Conservation (phyloP, 2,329 filamentous ascomycete species). For the Phaeosphaeriaceae sp. region DNA sequence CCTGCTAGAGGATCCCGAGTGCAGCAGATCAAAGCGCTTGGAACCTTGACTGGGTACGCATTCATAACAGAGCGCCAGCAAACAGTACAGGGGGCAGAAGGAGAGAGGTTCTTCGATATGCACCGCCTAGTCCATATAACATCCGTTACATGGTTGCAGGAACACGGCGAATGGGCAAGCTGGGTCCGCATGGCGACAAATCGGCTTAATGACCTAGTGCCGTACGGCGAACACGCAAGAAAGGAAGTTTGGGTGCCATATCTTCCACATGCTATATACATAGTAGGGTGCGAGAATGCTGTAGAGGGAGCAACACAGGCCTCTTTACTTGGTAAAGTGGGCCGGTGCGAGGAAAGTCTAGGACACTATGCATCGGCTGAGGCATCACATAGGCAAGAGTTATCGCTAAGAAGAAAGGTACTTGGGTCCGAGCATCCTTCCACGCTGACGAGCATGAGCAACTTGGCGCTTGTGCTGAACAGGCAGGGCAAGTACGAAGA, state of each 20-base stretch:
- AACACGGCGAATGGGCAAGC: background rate
- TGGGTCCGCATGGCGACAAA: background rate
- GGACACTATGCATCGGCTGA: no score
- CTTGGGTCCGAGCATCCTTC: slow-evolving; percentile 4
- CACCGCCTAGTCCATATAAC: background rate
- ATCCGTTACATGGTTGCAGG: background rate
- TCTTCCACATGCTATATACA: background rate
- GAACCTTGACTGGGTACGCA: slow-evolving; percentile 41
- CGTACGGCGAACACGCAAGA: background rate
- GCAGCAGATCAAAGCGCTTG: slow-evolving; percentile 36
- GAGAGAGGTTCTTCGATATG: background rate
- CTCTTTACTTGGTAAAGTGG: no score
- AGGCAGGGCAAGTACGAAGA: no score
- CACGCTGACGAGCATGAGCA: no score
- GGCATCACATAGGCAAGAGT: no score
- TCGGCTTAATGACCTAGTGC: background rate
- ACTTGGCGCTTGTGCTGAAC: no score
- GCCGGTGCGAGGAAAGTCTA: no score
- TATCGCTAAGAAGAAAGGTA: background rate
- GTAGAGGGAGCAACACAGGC: no score
- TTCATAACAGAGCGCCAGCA: slow-evolving; percentile 32
- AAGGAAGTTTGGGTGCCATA: background rate
- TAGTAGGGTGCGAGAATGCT: no score
- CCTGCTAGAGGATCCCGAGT: slow-evolving; percentile 24
- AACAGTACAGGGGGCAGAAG: background rate